These are phyloP conservation scores for Plasmodium coatneyi DNA, from an alignment of 169 alveolate species.

Conservation along the genomic window DNA sequence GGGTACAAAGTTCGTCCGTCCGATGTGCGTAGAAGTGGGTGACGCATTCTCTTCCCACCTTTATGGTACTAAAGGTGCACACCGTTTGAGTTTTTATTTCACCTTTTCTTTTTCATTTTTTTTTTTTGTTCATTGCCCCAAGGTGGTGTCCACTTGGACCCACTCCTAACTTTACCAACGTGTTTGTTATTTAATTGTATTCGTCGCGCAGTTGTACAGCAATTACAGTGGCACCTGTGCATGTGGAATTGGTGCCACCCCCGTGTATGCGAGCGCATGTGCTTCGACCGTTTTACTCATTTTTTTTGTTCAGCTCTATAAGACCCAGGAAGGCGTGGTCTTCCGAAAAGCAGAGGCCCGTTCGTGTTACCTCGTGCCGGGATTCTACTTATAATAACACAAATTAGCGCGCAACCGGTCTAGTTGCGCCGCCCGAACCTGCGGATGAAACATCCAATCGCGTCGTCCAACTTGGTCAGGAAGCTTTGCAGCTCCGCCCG, in stretches of 20 bases:
- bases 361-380: not conserved
- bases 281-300: not conserved
- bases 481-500: constrained; percentile 27
- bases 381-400: not conserved
- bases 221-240: not conserved
- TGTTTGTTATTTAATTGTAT: not conserved
- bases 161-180: not conserved
- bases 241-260: not conserved
- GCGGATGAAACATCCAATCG: constrained; percentile 32
- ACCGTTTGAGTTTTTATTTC: not conserved
- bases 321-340: not conserved
- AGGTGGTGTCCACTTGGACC: not conserved
- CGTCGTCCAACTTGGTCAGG: constrained; percentile 31
- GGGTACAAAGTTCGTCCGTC: not conserved
- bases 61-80: not conserved
- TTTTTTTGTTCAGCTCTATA: not conserved
- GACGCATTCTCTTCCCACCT: not conserved
- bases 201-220: not conserved
- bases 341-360: not conserved
- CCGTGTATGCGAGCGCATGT: not conserved
- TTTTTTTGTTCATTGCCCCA: not conserved
- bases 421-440: not conserved
- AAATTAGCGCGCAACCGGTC: not conserved
- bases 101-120: not conserved
- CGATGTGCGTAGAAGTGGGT: not conserved